A percentile compares a stretch with the other conserved stretches of the same genome.
Conservation (phyloP, 1,139 yeast species). For the Debaryomyces sp. region DNA sequence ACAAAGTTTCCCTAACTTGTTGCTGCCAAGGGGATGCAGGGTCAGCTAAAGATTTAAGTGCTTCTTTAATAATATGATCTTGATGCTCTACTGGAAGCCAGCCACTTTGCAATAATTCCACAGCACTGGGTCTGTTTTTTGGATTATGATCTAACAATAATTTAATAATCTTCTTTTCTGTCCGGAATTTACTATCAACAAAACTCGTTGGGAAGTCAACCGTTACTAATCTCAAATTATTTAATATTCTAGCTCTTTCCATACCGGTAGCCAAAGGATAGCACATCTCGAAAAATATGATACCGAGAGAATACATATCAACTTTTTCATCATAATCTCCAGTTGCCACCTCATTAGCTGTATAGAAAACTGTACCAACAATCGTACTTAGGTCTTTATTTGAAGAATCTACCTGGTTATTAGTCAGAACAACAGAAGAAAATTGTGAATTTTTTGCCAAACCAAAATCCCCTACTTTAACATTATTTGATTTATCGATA, state of each 20-base stretch:
- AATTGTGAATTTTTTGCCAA: slow-evolving; percentile 78
- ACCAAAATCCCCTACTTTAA: slow-evolving; percentile 97
- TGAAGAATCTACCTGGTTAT: slow-evolving; percentile 40
- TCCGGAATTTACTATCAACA: slow-evolving; percentile 47
- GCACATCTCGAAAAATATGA: slow-evolving; percentile 94
- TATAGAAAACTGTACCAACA: slow-evolving; percentile 91
- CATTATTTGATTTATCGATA: slow-evolving; percentile 84
- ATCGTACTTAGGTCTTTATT: slow-evolving; percentile 87
- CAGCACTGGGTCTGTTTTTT: slow-evolving; percentile 74
- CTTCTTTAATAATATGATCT: slow-evolving; percentile 87
- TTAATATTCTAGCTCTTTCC: slow-evolving; percentile 81
- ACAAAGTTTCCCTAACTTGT: slow-evolving; percentile 83
- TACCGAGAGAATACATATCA: slow-evolving; percentile 93
- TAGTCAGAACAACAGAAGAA: slow-evolving; percentile 40
- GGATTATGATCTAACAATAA: slow-evolving; percentile 80
- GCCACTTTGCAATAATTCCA: slow-evolving; percentile 74
- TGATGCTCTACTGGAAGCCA: slow-evolving; percentile 86
- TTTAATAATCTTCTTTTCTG: slow-evolving; percentile 67
- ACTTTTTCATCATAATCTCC: slow-evolving; percentile 89
- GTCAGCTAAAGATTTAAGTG: slow-evolving; percentile 79
- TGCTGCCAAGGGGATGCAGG: slow-evolving; percentile 95
- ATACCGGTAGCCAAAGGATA: slow-evolving; percentile 81
- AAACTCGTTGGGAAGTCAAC: slow-evolving; percentile 73
- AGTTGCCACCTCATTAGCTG: slow-evolving; percentile 85
- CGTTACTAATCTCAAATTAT: slow-evolving; percentile 57